Evolutionary conservation across 2,329 filamentous ascomycete genomes (phyloP), one percentile per base, ranked within the genome.

Genomic region (Ambrosiella xylebori): DNA sequence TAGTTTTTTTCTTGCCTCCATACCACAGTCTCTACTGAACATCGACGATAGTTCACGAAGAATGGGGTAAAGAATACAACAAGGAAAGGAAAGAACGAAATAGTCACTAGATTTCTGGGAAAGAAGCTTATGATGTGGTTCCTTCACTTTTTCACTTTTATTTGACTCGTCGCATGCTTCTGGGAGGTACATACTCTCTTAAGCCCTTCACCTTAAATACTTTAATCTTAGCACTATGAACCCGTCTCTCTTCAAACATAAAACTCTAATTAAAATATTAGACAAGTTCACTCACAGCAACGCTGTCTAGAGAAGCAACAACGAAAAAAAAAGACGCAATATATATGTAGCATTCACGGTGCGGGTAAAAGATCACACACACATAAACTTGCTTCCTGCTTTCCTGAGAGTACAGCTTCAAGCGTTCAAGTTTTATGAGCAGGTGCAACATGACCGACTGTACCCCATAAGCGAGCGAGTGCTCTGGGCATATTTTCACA

Each of bases 51-150:
- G 44, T 54, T 38, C 27, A 38, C 37, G 39, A 50, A n/a, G n/a
- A 60, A 60, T 4, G 12, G 50, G 50, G 41, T 12, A 40, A 7
- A 27, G 36, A 17, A 56, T 50, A 13, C 39, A 51, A 50, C 13
- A 57, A 47, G 50, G 40, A 57, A 57, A 38, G 15, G 36, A 58
- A 54, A 39, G 27, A 61, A 59, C 27, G 19, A 39, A 57, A 37
- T 36, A 49, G 7, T 2, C n/a, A 15, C n/a, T 13, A 47, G 49
- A 58, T 47, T 47, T 45, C 27, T 38, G 37, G 53, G 38, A 57
- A 41, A 56, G 49, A 41, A 59, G 57, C 38, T 47, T 38, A 35
- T 47, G 27, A n/a, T 54, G 19, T 15, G n/a, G 4, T 17, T 47
- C 44, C 44, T 47, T 47, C n/a, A 15, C 8, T 47, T 47, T 47